Conservation (phyloP, 331 rosid genomes). For the Malus hybrid region DNA sequence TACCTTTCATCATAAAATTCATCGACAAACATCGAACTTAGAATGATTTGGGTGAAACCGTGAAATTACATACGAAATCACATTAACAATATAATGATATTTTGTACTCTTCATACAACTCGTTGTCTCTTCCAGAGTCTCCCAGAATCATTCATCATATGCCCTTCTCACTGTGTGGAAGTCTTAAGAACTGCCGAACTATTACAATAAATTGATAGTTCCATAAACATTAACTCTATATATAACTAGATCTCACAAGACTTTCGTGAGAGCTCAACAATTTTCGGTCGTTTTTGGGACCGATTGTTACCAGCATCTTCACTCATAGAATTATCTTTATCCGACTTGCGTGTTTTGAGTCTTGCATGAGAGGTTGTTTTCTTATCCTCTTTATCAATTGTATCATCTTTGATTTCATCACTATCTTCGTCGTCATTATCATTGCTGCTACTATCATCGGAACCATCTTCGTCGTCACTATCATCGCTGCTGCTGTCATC, state of each 20-base stretch:
- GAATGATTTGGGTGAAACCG: no score
- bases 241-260: neutral
- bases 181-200: neutral
- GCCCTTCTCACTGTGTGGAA: neutral
- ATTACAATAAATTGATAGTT: neutral
- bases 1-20: no score
- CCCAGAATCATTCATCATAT: neutral
- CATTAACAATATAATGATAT: no score
- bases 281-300: constrained; percentile 41
- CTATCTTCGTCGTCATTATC: constrained; percentile 5
- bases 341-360: constrained; percentile 14
- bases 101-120: neutral
- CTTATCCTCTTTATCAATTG: neutral
- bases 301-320: constrained; percentile 9
- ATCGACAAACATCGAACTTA: no score
- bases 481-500: constrained; percentile 19
- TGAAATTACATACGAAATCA: no score
- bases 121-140: neutral
- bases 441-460: neutral
- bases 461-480: neutral
- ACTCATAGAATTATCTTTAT: constrained; percentile 1
- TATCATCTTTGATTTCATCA: neutral
- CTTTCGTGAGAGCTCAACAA: constrained; percentile 45
- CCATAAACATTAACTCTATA: neutral
- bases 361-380: constrained; percentile 9